Conservation (phyloP, 768 basidiomycete genomes). For the Auriscalpium orientale region DNA sequence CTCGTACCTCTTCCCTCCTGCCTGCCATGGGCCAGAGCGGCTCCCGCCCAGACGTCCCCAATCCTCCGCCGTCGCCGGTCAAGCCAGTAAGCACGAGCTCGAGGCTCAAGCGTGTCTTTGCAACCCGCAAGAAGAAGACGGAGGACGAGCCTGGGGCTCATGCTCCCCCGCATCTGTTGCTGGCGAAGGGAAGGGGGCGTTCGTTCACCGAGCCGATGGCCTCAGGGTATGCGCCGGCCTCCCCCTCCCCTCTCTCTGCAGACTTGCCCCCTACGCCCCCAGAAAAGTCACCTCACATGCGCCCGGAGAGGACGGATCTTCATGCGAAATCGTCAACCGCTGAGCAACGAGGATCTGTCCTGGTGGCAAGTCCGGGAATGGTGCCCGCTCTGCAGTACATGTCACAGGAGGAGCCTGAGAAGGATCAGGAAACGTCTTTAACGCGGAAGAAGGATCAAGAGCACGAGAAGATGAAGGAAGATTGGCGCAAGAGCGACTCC, state of each 20-base stretch:
- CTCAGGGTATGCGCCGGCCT: constrained; percentile 18
- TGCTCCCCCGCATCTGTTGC: not conserved
- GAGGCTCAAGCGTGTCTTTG: constrained; percentile 55
- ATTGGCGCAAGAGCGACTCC: constrained; percentile 76
- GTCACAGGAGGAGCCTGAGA: constrained; percentile 28
- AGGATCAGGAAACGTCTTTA: constrained; percentile 2
- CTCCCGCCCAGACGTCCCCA: constrained; percentile 19
- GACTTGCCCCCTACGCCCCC: constrained; percentile 3
- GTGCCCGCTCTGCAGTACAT: constrained; percentile 53
- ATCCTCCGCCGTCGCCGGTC: constrained; percentile 18
- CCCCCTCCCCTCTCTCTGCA: not conserved
- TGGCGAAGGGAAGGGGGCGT: constrained; percentile 5
- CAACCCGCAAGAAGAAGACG: constrained; percentile 47
- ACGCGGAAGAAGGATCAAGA: constrained; percentile 23
- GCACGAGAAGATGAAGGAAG: constrained; percentile 43
- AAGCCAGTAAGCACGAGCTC: constrained; percentile 28
- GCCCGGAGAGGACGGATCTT: not conserved
- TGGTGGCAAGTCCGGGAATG: constrained; percentile 50
- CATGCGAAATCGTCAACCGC: not conserved
- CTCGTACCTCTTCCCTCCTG: constrained; percentile 24
- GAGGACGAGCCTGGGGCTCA: constrained; percentile 30
- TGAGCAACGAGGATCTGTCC: constrained; percentile 42
- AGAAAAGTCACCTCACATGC: not conserved
- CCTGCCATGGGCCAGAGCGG: constrained; percentile 34
- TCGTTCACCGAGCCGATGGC: constrained; percentile 16